phyloP scores from a whole-genome alignment of 306 rosid genomes.

The Rosa rugosa region DNA sequence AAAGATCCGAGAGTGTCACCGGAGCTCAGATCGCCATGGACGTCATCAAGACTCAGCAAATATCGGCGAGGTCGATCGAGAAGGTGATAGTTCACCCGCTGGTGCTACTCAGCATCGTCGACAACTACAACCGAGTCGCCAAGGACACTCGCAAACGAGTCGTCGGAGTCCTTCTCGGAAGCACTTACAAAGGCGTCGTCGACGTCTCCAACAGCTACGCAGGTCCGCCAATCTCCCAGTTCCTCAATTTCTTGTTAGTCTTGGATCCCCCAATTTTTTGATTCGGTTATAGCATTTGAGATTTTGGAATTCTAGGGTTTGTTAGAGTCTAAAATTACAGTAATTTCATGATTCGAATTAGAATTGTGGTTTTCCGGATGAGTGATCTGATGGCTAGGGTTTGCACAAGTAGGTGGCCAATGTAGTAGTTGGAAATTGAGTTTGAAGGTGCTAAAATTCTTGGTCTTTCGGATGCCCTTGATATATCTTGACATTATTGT shows the following conservation, averaged over 20 bases:
- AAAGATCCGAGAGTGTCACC: background rate
- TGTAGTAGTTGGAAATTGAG: background rate
- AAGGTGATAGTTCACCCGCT: slow-evolving; percentile 86
- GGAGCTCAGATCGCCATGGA: slow-evolving; percentile 49
- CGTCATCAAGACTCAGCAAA: slow-evolving; percentile 82
- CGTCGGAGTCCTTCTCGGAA: slow-evolving; percentile 81
- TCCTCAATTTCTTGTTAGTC: background rate
- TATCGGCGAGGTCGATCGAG: slow-evolving; percentile 68
- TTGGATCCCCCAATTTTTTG: background rate
- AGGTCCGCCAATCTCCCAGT: slow-evolving; percentile 34
- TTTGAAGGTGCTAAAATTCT: background rate
- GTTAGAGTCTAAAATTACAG: background rate
- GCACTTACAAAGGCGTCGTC: slow-evolving; percentile 75
- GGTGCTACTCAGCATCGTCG: slow-evolving; percentile 87
- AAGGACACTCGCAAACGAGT: slow-evolving; percentile 85
- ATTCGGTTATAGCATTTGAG: background rate
- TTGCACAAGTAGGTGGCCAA: slow-evolving; percentile 1
- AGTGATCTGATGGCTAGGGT: slow-evolving; percentile 1
- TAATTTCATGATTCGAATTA: background rate
- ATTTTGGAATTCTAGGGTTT: slow-evolving; percentile 1
- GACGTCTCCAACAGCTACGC: slow-evolving; percentile 91
- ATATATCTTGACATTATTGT: background rate
- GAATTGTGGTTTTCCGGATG: background rate
- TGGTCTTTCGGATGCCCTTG: background rate
- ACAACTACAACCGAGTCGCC: slow-evolving; percentile 86